These are phyloP conservation scores for Spongispora temasekensis DNA, from an alignment of 1,284 basidiomycete genomes.

Conservation along the genomic window DNA sequence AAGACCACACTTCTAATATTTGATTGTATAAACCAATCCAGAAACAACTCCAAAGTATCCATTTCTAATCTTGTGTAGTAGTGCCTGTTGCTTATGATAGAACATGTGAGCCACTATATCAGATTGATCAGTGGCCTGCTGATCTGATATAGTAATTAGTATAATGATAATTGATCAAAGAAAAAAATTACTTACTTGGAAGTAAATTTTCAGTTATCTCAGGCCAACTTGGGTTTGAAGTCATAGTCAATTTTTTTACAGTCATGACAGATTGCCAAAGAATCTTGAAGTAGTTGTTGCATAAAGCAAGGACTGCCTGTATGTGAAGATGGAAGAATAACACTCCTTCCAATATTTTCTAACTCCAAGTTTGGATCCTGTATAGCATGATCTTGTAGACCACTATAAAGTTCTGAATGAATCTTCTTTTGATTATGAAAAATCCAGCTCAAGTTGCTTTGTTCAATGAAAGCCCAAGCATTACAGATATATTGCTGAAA, in stretches of 20 bases:
- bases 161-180: background rate
- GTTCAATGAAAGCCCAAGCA: background rate
- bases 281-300: background rate
- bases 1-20: slow-evolving; percentile 12
- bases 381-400: background rate
- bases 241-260: background rate
- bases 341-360: background rate
- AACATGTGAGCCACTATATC: slow-evolving; percentile 50
- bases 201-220: background rate
- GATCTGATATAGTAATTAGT: slow-evolving; percentile 15
- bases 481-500: background rate
- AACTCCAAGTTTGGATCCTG: background rate
- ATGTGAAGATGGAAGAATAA: background rate
- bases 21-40: slow-evolving; percentile 11
- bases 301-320: background rate
- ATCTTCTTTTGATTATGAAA: background rate
- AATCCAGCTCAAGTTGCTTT: background rate
- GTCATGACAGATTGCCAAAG: background rate
- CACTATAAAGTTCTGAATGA: background rate
- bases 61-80: slow-evolving; percentile 31
- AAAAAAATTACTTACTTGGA: background rate
- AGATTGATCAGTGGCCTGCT: slow-evolving; percentile 43
- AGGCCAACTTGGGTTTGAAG: background rate
- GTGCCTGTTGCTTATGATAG: slow-evolving; percentile 39
- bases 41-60: slow-evolving; percentile 12